Conservation (phyloP, 2,329 filamentous ascomycete genomes). For the Monosporascus cannonballus region DNA sequence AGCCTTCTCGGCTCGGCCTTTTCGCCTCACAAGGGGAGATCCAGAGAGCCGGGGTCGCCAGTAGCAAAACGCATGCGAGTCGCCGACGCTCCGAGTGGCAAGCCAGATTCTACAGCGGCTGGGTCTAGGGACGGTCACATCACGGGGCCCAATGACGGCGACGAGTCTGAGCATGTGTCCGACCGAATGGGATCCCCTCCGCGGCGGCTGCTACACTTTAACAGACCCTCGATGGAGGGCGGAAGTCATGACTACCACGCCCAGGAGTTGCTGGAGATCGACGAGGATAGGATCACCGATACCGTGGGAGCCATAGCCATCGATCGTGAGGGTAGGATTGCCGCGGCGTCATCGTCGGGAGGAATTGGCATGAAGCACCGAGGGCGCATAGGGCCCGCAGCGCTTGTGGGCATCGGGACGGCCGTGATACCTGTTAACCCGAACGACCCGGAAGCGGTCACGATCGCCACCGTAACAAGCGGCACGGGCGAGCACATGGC, state of each 20-base stretch:
- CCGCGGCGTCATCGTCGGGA: constrained; percentile 90
- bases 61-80: constrained; percentile 10
- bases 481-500: constrained; percentile 98
- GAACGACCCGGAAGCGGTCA: constrained; percentile 60
- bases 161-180: neutral
- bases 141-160: neutral
- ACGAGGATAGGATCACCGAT: constrained; percentile 65
- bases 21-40: constrained; percentile 2
- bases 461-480: constrained; percentile 81
- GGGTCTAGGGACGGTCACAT: neutral
- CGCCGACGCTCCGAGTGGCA: neutral
- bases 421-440: constrained; percentile 75
- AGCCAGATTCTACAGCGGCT: neutral
- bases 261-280: constrained; percentile 1
- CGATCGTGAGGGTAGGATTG: constrained; percentile 78
- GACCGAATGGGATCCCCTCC: neutral
- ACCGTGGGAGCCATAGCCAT: constrained; percentile 95
- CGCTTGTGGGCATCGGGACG: constrained; percentile 85
- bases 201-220: neutral
- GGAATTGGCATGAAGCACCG: constrained; percentile 98
- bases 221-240: neutral
- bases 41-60: neutral
- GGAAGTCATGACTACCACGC: neutral
- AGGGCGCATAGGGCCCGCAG: constrained; percentile 86
- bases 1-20: constrained; percentile 18